Evolutionary conservation across 345 rosid genomes (phyloP).

Genomic region (Gossypium ekmanianum): DNA sequence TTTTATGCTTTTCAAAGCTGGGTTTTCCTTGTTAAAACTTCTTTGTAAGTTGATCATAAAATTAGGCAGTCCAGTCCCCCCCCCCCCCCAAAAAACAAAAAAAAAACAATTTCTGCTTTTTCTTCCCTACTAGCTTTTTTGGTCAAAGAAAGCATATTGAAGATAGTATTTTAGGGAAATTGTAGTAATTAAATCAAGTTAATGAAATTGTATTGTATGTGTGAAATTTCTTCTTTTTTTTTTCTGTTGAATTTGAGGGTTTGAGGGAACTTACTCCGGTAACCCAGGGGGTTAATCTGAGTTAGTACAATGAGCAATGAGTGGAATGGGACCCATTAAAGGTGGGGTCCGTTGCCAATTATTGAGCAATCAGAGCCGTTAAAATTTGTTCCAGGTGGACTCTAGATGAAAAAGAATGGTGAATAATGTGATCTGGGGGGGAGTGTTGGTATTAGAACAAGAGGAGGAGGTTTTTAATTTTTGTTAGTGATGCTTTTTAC

Average conservation of each 20-base stretch:
- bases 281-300: constrained; percentile 1
- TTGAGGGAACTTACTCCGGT: neutral
- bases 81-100: neutral
- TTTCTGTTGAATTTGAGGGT: neutral
- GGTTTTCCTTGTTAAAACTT: constrained; percentile 8
- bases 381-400: constrained; percentile 10
- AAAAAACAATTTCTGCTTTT: neutral
- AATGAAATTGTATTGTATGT: constrained; percentile 8
- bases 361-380: constrained; percentile 35
- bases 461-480: neutral
- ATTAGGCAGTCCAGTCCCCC: neutral
- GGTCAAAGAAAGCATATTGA: constrained; percentile 7
- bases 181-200: constrained; percentile 8
- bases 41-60: constrained; percentile 1
- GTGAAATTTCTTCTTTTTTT: neutral
- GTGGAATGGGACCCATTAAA: constrained; percentile 2
- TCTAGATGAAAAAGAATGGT: constrained; percentile 18
- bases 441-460: neutral
- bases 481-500: neutral
- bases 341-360: constrained; percentile 16
- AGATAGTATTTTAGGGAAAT: neutral
- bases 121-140: neutral
- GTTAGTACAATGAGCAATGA: neutral
- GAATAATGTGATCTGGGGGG: constrained; percentile 16
- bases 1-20: neutral